Base-by-base conservation (phyloP, 2,329 filamentous ascomycete genomes). In the Phialocephala sp. region DNA sequence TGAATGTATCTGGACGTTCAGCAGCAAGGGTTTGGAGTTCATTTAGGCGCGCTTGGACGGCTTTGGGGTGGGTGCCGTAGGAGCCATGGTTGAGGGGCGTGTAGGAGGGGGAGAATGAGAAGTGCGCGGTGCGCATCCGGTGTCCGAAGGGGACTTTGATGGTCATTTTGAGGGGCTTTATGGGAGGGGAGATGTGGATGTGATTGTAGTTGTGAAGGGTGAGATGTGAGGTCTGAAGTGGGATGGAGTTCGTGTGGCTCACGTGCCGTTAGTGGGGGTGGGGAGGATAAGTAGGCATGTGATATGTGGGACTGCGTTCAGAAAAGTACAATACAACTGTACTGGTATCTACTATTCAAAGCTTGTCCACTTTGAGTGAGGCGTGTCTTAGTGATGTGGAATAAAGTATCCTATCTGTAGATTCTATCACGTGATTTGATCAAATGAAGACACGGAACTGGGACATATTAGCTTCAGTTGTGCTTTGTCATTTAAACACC, bases 41-140 rank as follows among this genome's bases (percentile, higher is more conserved):
- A 66, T 88, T 84, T 75, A 94, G 90, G 50, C 81, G 82, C n/a
- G 82, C 77, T 20, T 83, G 85, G 65, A 97, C 83, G 24, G 79
- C 73, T 8, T 77, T 80, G 1, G 94, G 93, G 72, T 89, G 88
- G 1, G 89, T 89, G 52, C 94, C 93, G 75, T 91, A 97, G 0
- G 92, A 95, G 59, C 92, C 90, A 35, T 74, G 74, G 55, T 75
- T 75, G 9, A 75, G 56, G 11, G 73, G 72, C 2, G 67, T 71
- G 63, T 70, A 74, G 3, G 65, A 55, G 4, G 68, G 64, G 8
- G 71, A 55, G 67, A 75, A 75, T 18, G 63, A 56, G 47, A 74
- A 73, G 57, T 74, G 67, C 2, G 59, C 50, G 2, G 68, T 57
- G 32, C 69, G 68, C 69, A 75, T 71, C 50, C 41, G 54, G 45